A percentile compares a stretch with the other conserved stretches of the same genome.
Evolutionary conservation across 805 yeast genomes (phyloP).

Genomic region (Naumovozyma dairenensis): DNA sequence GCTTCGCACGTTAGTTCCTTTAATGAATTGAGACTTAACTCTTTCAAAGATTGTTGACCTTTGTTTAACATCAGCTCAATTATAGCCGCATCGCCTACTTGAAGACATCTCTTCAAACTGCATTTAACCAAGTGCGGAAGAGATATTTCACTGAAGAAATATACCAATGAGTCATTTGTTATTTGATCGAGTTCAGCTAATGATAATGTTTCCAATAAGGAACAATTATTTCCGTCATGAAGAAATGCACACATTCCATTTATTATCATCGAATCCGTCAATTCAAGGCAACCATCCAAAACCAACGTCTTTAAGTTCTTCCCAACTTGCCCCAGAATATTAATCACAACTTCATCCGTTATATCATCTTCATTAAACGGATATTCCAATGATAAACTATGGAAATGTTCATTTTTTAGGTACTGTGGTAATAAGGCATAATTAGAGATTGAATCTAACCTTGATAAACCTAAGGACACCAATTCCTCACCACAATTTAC

Average conservation of each 20-base stretch:
- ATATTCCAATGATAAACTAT: conserved; percentile 54
- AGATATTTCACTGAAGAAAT: conserved; percentile 41
- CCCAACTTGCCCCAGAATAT: conserved; percentile 53
- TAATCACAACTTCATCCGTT: conserved; percentile 56
- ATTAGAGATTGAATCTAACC: conserved; percentile 63
- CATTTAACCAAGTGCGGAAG: conserved; percentile 50
- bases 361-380: conserved; percentile 59
- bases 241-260: conserved; percentile 56
- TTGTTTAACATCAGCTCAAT: conserved; percentile 54
- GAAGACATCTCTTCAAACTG: conserved; percentile 55
- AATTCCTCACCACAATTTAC: conserved; percentile 51
- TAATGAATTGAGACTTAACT: conserved; percentile 67
- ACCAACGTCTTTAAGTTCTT: conserved; percentile 45
- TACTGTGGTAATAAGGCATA: conserved; percentile 60
- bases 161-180: conserved; percentile 56
- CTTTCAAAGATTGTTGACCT: conserved; percentile 48
- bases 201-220: conserved; percentile 43
- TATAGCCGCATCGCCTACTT: conserved; percentile 54
- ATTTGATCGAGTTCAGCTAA: conserved; percentile 51
- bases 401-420: conserved; percentile 35
- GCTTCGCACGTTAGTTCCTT: conserved; percentile 42
- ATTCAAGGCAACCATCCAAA: conserved; percentile 62
- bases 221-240: conserved; percentile 21
- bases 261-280: conserved; percentile 54
- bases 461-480: conserved; percentile 47